These are phyloP conservation scores for Aspergillus sojae DNA, from an alignment of 2,329 filamentous ascomycete species.

Conservation along the genomic window DNA sequence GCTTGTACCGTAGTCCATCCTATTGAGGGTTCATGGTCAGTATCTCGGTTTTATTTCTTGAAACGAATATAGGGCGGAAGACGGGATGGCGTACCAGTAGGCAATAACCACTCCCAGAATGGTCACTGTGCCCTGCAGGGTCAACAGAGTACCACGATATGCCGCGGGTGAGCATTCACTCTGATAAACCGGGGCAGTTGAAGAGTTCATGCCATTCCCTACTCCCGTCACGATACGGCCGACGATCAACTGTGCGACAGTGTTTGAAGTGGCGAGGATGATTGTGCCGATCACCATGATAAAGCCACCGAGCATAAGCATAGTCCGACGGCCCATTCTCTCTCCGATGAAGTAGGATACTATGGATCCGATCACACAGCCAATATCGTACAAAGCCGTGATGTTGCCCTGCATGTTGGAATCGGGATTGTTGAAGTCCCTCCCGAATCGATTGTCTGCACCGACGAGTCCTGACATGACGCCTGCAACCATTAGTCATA, in stretches of 20 bases:
- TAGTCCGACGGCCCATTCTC: conserved; percentile 45
- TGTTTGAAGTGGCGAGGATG: conserved; percentile 41
- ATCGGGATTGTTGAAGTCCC: conserved; percentile 43
- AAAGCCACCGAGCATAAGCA: conserved; percentile 45
- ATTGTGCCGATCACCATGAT: conserved; percentile 38
- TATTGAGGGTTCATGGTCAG: not conserved
- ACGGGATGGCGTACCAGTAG: conserved; percentile 25
- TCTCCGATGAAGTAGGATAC: conserved; percentile 44
- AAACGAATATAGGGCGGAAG: not conserved
- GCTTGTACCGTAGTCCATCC: conserved; percentile 47
- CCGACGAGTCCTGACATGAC: conserved; percentile 46
- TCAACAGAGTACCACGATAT: conserved; percentile 29
- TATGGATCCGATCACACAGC: conserved; percentile 36
- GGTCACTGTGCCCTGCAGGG: conserved; percentile 29
- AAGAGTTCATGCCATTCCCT: conserved; percentile 31
- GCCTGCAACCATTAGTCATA: conserved; percentile 5
- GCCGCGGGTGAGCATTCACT: conserved; percentile 32
- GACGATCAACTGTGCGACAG: conserved; percentile 49
- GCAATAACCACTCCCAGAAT: conserved; percentile 27
- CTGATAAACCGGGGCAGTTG: conserved; percentile 32
- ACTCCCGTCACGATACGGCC: conserved; percentile 52
- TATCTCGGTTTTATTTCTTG: not conserved
- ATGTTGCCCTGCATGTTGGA: conserved; percentile 43
- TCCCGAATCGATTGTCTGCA: conserved; percentile 45
- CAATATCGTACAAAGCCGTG: conserved; percentile 34